Evolutionary conservation across 139 green algal genomes (phyloP).

Genomic region (Picochlorum costavermella): DNA sequence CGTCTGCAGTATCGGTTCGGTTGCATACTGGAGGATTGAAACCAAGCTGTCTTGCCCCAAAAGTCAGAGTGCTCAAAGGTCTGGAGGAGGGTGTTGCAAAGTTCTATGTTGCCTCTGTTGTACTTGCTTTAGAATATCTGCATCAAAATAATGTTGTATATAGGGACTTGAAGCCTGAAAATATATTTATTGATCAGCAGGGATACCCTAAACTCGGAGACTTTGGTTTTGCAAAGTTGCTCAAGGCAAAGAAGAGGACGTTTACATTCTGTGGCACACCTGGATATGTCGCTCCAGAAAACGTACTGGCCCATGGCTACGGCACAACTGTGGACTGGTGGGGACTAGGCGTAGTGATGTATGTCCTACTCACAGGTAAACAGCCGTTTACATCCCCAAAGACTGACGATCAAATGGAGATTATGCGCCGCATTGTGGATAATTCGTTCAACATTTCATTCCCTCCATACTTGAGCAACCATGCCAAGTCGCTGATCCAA

Average conservation of each 20-base stretch:
- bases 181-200: conserved; percentile 86
- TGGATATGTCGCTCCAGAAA: conserved; percentile 94
- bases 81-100: conserved; percentile 72
- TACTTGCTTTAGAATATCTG: conserved; percentile 90
- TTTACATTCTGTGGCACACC: conserved; percentile 98
- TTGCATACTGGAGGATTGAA: conserved; percentile 30
- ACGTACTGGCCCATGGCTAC: conserved; percentile 90
- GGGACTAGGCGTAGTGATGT: conserved; percentile 88
- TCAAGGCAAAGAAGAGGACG: conserved; percentile 67
- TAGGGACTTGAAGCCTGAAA: conserved; percentile 96
- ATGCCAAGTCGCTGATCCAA: conserved; percentile 64
- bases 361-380: conserved; percentile 88
- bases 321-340: conserved; percentile 91
- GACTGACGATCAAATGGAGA: conserved; percentile 92
- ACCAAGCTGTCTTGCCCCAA: conserved; percentile 39
- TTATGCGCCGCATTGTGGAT: conserved; percentile 95
- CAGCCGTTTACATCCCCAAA: conserved; percentile 89
- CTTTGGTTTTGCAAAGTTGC: conserved; percentile 95
- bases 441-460: conserved; percentile 83
- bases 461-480: conserved; percentile 78
- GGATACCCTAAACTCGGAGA: conserved; percentile 92
- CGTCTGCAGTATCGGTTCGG: conserved; percentile 66
- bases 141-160: conserved; percentile 89
- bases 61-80: conserved; percentile 44
- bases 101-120: conserved; percentile 88